Conservation (phyloP, 306 rosid species). For the Quercus cerris region DNA sequence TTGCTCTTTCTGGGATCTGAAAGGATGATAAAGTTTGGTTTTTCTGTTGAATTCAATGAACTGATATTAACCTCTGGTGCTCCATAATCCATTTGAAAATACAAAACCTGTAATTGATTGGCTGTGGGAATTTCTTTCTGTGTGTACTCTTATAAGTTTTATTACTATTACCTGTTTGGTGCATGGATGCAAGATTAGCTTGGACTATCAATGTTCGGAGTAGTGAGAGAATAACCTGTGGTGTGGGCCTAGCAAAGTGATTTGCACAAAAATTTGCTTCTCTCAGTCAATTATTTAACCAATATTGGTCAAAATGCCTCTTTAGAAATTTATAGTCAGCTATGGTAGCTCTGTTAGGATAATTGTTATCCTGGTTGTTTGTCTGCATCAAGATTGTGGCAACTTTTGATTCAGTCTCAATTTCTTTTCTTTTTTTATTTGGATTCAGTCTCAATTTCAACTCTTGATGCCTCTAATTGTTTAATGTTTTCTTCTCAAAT, state of each 20-base stretch:
- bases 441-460: background rate
- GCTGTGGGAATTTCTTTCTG: background rate
- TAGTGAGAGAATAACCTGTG: background rate
- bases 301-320: background rate
- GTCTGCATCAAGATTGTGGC: background rate
- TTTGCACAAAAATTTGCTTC: constrained; percentile 6
- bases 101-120: background rate
- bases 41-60: background rate
- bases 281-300: background rate
- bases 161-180: background rate
- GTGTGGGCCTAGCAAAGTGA: background rate
- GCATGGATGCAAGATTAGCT: background rate
- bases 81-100: background rate
- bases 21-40: background rate
- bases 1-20: background rate
- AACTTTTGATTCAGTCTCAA: background rate
- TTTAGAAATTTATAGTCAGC: background rate
- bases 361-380: background rate
- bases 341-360: background rate
- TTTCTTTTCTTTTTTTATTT: background rate
- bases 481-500: no score
- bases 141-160: background rate
- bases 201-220: background rate
- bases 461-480: background rate
- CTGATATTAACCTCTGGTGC: background rate